These are phyloP conservation scores for Penicillium frequentans DNA, from an alignment of 2,329 filamentous ascomycete species.

Conservation along the genomic window DNA sequence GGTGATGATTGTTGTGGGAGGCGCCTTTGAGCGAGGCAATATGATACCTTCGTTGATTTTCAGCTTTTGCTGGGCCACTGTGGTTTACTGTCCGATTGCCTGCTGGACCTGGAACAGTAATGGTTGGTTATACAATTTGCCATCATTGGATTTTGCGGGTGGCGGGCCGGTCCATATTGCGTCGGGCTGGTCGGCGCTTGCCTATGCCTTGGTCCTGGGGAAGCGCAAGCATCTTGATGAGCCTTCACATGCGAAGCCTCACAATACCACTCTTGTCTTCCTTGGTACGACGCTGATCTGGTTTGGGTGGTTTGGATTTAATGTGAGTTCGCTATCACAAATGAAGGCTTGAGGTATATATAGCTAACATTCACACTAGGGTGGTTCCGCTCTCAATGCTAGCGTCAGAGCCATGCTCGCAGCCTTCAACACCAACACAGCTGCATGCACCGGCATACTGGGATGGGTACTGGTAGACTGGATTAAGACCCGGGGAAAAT, in stretches of 20 bases:
- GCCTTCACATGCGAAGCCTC: constrained; percentile 58
- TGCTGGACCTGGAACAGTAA: constrained; percentile 77
- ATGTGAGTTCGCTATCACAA: constrained; percentile 31
- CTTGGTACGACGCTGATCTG: constrained; percentile 60
- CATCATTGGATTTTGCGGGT: constrained; percentile 72
- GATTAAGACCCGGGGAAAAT: constrained; percentile 52
- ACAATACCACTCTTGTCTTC: constrained; percentile 73
- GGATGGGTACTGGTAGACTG: constrained; percentile 57
- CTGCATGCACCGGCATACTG: constrained; percentile 55
- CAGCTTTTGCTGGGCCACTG: constrained; percentile 69
- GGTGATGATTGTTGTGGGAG: constrained; percentile 65
- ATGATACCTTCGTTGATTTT: constrained; percentile 67
- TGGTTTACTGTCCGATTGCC: constrained; percentile 72
- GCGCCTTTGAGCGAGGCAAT: constrained; percentile 63
- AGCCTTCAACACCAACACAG: constrained; percentile 60
- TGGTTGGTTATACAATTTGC: constrained; percentile 69
- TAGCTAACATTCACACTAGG: constrained; percentile 26
- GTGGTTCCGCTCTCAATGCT: constrained; percentile 55
- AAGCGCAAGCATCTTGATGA: constrained; percentile 60
- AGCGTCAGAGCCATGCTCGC: constrained; percentile 56
- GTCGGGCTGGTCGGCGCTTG: constrained; percentile 69
- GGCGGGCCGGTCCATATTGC: constrained; percentile 75
- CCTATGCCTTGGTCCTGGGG: constrained; percentile 72
- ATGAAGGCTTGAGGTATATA: too few species aligned
- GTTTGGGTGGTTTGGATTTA: constrained; percentile 59